A percentile compares a stretch with the other conserved stretches of the same genome.
phyloP scores from a whole-genome alignment of 73 alveolate species.

The Paramecium bursaria region DNA sequence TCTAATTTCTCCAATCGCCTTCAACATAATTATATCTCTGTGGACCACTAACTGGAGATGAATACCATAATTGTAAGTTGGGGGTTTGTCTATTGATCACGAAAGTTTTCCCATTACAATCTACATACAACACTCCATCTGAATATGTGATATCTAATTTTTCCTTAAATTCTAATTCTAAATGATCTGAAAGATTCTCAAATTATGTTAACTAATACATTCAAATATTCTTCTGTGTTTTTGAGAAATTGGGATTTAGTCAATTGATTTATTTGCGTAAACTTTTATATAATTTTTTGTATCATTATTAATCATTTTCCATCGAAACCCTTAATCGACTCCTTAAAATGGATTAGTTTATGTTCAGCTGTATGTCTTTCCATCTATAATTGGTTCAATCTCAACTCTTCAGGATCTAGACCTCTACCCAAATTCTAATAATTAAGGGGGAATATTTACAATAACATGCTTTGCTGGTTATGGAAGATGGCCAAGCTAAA shows the following conservation, averaged over 20 bases:
- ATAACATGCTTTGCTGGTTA: too few species aligned
- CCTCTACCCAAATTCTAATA: too few species aligned
- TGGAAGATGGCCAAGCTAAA: too few species aligned
- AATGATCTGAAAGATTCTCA: neutral
- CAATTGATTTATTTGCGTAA: too few species aligned
- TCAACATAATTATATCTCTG: constrained; percentile 58
- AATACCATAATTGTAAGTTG: constrained; percentile 69
- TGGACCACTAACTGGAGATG: constrained; percentile 75
- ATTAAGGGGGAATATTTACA: too few species aligned
- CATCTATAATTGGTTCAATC: too few species aligned
- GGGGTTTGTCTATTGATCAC: constrained; percentile 74
- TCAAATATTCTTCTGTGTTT: neutral
- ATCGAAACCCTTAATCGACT: too few species aligned
- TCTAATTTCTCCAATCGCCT: neutral
- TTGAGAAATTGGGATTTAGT: constrained; percentile 15
- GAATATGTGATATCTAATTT: constrained; percentile 53
- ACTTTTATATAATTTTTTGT: too few species aligned
- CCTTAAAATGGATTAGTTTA: too few species aligned
- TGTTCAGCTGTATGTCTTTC: too few species aligned
- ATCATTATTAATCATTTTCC: too few species aligned
- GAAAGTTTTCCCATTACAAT: constrained; percentile 65
- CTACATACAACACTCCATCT: constrained; percentile 73
- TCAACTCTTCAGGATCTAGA: too few species aligned
- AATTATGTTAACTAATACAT: neutral
- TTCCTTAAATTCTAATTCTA: neutral